Conservation (phyloP, 2,329 filamentous ascomycete genomes). For the Tolypocladium capitatum region DNA sequence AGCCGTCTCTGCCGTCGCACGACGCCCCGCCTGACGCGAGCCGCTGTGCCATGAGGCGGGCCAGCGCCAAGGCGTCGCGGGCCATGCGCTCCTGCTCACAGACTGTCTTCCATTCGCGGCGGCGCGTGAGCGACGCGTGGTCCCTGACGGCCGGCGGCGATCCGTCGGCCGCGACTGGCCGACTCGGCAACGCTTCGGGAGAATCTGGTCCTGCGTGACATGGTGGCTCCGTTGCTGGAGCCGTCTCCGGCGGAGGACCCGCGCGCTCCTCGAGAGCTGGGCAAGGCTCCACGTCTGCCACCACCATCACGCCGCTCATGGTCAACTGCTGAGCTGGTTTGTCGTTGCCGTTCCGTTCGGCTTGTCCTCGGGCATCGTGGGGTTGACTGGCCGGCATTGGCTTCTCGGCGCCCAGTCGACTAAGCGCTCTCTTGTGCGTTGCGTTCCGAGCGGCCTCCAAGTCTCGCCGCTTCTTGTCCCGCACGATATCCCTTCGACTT, state of each 20-base stretch:
- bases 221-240: not conserved
- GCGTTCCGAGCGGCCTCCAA: constrained; percentile 19
- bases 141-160: constrained; percentile 15
- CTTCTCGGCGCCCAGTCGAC: not conserved
- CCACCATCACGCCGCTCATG: constrained; percentile 26
- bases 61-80: constrained; percentile 9
- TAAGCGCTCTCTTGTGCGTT: constrained; percentile 9
- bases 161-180: constrained; percentile 14
- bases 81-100: constrained; percentile 14
- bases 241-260: not conserved
- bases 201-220: not conserved
- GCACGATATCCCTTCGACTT: constrained; percentile 24
- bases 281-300: constrained; percentile 22
- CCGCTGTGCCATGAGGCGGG: constrained; percentile 9
- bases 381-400: not conserved
- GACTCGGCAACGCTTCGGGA: not conserved
- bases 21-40: constrained; percentile 9
- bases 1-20: constrained; percentile 9
- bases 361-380: not conserved
- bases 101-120: constrained; percentile 20
- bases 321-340: constrained; percentile 6
- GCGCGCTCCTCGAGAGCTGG: constrained; percentile 4
- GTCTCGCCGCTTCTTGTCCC: constrained; percentile 26
- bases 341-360: too few species aligned
- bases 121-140: constrained; percentile 17